Evolutionary conservation across 495 filamentous ascomycete genomes (phyloP).

Genomic region (Trichocladium antarcticum): DNA sequence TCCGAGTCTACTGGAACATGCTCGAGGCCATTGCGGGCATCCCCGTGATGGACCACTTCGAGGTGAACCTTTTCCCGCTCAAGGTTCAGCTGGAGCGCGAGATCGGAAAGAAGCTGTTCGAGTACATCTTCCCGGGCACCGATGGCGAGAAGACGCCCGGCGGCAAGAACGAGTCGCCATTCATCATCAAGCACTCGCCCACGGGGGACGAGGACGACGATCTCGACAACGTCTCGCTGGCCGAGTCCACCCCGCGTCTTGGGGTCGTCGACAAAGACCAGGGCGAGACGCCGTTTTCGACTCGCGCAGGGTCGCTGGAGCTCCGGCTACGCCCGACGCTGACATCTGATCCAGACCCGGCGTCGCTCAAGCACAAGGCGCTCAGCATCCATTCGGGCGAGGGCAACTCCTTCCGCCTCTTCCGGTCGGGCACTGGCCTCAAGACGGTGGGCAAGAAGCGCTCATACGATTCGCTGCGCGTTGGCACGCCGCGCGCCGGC

Average conservation of each 20-base stretch:
- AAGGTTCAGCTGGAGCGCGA: constrained; percentile 91
- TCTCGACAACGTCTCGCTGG: constrained; percentile 31
- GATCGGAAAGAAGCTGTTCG: constrained; percentile 86
- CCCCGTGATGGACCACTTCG: constrained; percentile 93
- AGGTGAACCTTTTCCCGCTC: constrained; percentile 85
- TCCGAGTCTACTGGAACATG: constrained; percentile 93
- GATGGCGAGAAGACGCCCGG: constrained; percentile 41
- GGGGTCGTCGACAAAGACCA: constrained; percentile 26
- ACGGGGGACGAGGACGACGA: constrained; percentile 56
- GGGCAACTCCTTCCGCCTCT: constrained; percentile 43
- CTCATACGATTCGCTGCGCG: constrained; percentile 56
- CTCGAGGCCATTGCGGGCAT: constrained; percentile 96
- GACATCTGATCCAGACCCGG: constrained; percentile 43
- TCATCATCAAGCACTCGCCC: constrained; percentile 69
- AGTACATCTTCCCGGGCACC: constrained; percentile 88
- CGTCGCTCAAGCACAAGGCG: constrained; percentile 39
- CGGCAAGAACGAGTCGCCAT: constrained; percentile 58
- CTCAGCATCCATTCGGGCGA: constrained; percentile 40
- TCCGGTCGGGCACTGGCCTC: constrained; percentile 34
- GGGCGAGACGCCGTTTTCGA: constrained; percentile 32
- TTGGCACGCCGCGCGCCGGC: constrained; percentile 35
- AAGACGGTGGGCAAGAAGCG: constrained; percentile 46
- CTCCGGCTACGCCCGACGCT: constrained; percentile 69
- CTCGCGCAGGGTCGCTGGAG: constrained; percentile 58
- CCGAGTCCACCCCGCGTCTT: constrained; percentile 26